These are phyloP conservation scores for Talaromyces marneffei DNA, from an alignment of 2,329 filamentous ascomycete genomes.

Conservation along the genomic window DNA sequence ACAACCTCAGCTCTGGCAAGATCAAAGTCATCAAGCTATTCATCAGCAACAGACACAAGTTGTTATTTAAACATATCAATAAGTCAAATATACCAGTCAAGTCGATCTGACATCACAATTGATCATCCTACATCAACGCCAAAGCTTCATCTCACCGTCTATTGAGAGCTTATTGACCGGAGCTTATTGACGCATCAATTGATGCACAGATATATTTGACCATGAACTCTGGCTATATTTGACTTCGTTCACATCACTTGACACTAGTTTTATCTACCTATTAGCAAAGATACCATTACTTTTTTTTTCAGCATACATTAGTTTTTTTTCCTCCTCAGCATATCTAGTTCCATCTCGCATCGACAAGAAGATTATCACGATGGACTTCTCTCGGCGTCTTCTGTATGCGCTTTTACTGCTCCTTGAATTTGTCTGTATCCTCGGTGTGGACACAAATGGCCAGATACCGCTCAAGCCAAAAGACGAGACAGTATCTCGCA, in stretches of 20 bases:
- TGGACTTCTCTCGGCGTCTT: background rate
- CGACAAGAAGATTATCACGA: background rate
- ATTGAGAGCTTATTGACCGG: conserved; percentile 10
- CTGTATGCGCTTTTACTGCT: background rate
- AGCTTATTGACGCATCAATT: conserved; percentile 6
- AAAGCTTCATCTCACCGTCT: background rate
- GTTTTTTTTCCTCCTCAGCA: background rate
- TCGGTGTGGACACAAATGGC: conserved; percentile 19
- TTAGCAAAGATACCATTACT: background rate
- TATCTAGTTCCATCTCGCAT: background rate
- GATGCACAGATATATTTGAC: background rate
- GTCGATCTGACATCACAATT: background rate
- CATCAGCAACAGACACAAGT: background rate
- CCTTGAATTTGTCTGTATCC: conserved; percentile 6
- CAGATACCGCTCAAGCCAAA: conserved; percentile 22
- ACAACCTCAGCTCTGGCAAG: background rate
- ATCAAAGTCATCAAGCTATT: background rate
- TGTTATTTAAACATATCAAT: background rate
- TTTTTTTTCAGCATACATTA: background rate
- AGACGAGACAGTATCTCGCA: conserved; percentile 21
- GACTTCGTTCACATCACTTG: background rate
- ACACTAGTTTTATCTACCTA: background rate
- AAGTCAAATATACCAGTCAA: no score
- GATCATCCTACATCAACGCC: background rate
- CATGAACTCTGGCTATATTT: background rate